Conservation (phyloP, 2,329 filamentous ascomycete species). For the Cladosporium sp. region DNA sequence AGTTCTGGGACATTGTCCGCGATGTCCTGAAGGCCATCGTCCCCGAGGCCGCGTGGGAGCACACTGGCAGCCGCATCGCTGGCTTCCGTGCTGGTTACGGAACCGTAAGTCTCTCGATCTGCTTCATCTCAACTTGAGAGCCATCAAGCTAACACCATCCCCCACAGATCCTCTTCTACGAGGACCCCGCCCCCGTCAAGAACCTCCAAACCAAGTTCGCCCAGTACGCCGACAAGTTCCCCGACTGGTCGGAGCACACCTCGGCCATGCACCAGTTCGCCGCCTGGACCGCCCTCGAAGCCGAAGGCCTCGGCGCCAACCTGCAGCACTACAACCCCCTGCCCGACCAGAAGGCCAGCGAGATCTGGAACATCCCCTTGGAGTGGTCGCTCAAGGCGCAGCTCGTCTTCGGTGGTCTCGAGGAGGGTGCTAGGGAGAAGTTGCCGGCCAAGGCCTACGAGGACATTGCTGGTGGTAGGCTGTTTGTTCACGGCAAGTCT, state of each 20-base stretch:
- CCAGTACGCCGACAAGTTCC: slow-evolving; percentile 77
- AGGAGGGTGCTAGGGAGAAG: slow-evolving; percentile 48
- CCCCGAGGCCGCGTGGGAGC: slow-evolving; percentile 63
- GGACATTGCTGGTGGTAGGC: slow-evolving; percentile 33
- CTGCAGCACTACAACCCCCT: slow-evolving; percentile 48
- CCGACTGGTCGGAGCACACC: slow-evolving; percentile 73
- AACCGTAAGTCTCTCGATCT: slow-evolving; percentile 58
- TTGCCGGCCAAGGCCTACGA: slow-evolving; percentile 33
- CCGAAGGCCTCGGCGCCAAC: slow-evolving; percentile 36
- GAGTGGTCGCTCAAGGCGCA: slow-evolving; percentile 80
- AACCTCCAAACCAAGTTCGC: slow-evolving; percentile 69
- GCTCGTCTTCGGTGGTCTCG: slow-evolving; percentile 67
- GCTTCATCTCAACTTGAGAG: too few relatives aligned
- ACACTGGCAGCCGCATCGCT: slow-evolving; percentile 53
- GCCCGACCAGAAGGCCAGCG: slow-evolving; percentile 70
- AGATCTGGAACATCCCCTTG: slow-evolving; percentile 68
- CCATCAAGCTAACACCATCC: not conserved
- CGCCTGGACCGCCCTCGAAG: slow-evolving; percentile 35
- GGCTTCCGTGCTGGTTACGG: slow-evolving; percentile 74
- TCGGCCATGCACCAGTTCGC: slow-evolving; percentile 52
- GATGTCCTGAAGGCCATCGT: slow-evolving; percentile 69
- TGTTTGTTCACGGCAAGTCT: slow-evolving; percentile 33
- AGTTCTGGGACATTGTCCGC: slow-evolving; percentile 76
- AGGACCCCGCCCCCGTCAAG: slow-evolving; percentile 70
- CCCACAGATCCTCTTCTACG: slow-evolving; percentile 75